phyloP scores from a whole-genome alignment of 495 filamentous ascomycete genomes.

The Parmelia sp. region DNA sequence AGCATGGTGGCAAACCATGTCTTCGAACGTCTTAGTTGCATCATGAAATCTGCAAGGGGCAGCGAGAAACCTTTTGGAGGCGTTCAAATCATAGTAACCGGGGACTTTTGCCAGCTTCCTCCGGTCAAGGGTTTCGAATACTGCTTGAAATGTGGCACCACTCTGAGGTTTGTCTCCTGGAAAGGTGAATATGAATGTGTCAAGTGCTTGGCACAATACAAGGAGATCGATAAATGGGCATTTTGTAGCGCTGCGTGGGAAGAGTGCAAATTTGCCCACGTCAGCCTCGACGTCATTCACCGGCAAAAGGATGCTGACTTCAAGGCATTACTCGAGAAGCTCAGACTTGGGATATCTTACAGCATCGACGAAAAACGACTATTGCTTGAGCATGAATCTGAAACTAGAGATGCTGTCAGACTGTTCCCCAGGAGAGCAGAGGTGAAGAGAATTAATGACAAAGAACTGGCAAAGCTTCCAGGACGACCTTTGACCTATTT shows the following conservation, averaged over 20 bases:
- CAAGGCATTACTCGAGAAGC: constrained; percentile 46
- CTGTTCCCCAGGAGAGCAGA: constrained; percentile 41
- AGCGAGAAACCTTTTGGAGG: constrained; percentile 36
- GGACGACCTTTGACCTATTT: constrained; percentile 17
- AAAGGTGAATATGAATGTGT: constrained; percentile 31
- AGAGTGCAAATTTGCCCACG: constrained; percentile 32
- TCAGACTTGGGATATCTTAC: constrained; percentile 39
- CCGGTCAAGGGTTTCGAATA: constrained; percentile 37
- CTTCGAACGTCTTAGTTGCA: constrained; percentile 46
- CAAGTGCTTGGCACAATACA: constrained; percentile 21
- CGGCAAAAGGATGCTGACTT: constrained; percentile 47
- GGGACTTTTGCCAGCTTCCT: constrained; percentile 42
- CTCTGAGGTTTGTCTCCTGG: constrained; percentile 13
- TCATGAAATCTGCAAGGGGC: constrained; percentile 40
- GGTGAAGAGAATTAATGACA: constrained; percentile 37
- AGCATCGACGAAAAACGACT: constrained; percentile 34
- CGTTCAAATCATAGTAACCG: constrained; percentile 39
- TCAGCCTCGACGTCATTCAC: constrained; percentile 44
- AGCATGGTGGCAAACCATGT: constrained; percentile 49
- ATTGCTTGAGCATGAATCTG: constrained; percentile 41
- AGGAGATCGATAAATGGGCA: constrained; percentile 21
- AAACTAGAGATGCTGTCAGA: constrained; percentile 39
- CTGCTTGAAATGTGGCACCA: constrained; percentile 36
- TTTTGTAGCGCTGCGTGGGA: constrained; percentile 29
- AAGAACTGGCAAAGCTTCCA: constrained; percentile 33